Conservation (phyloP, 805 yeast genomes). For the Ogataea ramenticola region DNA sequence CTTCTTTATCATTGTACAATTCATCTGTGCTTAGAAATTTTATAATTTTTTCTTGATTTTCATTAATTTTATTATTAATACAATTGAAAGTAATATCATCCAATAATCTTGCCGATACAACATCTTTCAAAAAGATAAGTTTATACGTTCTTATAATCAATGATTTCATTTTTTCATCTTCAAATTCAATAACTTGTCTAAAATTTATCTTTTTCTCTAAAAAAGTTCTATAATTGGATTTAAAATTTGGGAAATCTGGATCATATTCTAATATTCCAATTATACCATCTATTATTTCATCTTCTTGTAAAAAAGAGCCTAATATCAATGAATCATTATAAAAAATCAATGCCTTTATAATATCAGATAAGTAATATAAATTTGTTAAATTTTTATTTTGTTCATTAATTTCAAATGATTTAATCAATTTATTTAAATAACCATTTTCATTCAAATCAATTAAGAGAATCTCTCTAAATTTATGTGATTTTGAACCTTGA, state of each 20-base stretch:
- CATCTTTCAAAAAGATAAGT: conserved; percentile 78
- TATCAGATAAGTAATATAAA: conserved; percentile 63
- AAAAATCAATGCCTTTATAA: conserved; percentile 61
- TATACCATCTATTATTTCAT: conserved; percentile 46
- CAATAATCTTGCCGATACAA: conserved; percentile 69
- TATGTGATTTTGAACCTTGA: conserved; percentile 55
- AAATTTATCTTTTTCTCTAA: conserved; percentile 50
- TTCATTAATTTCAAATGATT: conserved; percentile 53
- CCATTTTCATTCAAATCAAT: conserved; percentile 45
- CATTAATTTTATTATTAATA: conserved; percentile 58
- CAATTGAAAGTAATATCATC: conserved; percentile 75
- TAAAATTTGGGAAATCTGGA: conserved; percentile 72
- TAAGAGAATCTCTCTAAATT: conserved; percentile 53
- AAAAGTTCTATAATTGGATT: conserved; percentile 73
- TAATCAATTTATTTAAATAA: conserved; percentile 46
- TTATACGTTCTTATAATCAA: conserved; percentile 71
- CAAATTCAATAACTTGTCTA: conserved; percentile 65
- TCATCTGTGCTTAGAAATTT: conserved; percentile 45
- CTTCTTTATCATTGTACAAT: conserved; percentile 20
- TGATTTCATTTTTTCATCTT: conserved; percentile 32
- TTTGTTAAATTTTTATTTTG: conserved; percentile 39
- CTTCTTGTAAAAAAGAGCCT: conserved; percentile 50
- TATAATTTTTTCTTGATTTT: conserved; percentile 63
- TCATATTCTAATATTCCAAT: conserved; percentile 86
- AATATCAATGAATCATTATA: conserved; percentile 63